phyloP scores from a whole-genome alignment of 2,329 filamentous ascomycete species.

The Epichloe sibirici region DNA sequence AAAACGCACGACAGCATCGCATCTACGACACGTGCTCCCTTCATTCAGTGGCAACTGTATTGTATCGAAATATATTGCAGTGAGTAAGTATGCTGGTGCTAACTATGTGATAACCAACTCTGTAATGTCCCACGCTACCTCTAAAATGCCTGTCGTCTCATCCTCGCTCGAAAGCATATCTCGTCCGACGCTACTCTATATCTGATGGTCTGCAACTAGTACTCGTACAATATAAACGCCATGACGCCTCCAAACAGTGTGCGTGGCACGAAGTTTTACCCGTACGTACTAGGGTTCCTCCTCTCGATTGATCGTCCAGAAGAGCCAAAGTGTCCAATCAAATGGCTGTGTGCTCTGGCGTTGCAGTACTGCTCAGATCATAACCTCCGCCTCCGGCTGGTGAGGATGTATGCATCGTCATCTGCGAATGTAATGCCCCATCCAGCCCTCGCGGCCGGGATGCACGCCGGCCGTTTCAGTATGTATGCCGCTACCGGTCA shows the following conservation, averaged over 20 bases:
- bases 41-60: too few species aligned
- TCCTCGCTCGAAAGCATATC: not conserved
- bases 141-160: not conserved
- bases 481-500: not conserved
- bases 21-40: too few species aligned
- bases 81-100: too few species aligned
- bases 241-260: not conserved
- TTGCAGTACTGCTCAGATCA: not conserved
- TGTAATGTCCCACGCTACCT: not conserved
- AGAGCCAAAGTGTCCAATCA: not conserved
- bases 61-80: too few species aligned
- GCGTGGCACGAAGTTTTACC: too few species aligned
- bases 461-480: not conserved
- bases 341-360: not conserved
- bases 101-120: too few species aligned
- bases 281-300: too few species aligned
- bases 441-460: constrained; percentile 1
- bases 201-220: not conserved
- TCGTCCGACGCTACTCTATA: not conserved
- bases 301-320: not conserved
- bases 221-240: not conserved
- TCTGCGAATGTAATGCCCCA: constrained; percentile 2
- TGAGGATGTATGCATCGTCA: constrained; percentile 1
- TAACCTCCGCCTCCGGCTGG: not conserved
- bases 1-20: too few species aligned